Conservation (phyloP, 192 early-diverging fungal species). For the Geosiphon pyriformis region DNA sequence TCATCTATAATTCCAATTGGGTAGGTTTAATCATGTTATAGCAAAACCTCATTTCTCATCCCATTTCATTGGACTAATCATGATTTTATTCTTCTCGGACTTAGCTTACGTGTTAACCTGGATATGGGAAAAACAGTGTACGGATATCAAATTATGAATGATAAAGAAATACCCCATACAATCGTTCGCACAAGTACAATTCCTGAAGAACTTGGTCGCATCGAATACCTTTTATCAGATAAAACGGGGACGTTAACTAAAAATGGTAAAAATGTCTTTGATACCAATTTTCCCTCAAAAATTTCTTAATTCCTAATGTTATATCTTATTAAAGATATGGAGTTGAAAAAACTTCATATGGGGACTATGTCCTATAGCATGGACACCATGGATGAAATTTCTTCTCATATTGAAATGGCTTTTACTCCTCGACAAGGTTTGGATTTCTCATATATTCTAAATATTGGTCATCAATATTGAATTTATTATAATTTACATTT, state of each 20-base stretch:
- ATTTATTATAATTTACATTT: not conserved
- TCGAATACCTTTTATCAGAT: conserved; percentile 89
- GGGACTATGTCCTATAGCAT: conserved; percentile 89
- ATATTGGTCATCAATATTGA: not conserved
- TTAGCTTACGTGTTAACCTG: conserved; percentile 82
- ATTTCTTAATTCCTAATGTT: conserved; percentile 3
- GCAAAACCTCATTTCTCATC: not conserved
- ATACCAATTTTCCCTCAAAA: not conserved
- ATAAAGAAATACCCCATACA: conserved; percentile 75
- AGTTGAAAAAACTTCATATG: conserved; percentile 89
- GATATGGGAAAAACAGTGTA: conserved; percentile 98
- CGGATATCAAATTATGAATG: conserved; percentile 81
- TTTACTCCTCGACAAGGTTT: conserved; percentile 30
- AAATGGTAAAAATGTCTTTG: conserved; percentile 57
- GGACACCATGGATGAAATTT: conserved; percentile 89
- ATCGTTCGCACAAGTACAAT: conserved; percentile 92
- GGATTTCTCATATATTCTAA: not conserved
- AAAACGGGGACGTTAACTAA: conserved; percentile 95
- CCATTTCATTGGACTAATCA: conserved; percentile 5
- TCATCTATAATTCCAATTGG: conserved; percentile 94
- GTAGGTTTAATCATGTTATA: conserved; percentile 24
- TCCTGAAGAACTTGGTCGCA: conserved; percentile 91
- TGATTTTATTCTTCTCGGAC: no score
- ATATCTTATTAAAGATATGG: conserved; percentile 70
- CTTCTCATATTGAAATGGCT: conserved; percentile 55